phyloP scores from a whole-genome alignment of 345 rosid species.

The Eucalyptus albens region DNA sequence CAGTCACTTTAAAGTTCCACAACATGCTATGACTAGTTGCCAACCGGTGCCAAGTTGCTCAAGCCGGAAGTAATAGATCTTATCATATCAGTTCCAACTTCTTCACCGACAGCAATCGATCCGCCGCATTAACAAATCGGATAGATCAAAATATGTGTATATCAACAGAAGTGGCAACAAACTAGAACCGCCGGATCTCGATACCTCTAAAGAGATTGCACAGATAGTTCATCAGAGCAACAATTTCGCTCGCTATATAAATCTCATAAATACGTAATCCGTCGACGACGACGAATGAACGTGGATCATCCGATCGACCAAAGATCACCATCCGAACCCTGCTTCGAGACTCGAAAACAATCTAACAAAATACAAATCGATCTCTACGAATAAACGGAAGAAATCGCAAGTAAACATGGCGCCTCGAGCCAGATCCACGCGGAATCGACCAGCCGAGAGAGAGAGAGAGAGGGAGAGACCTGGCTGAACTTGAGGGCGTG shows the following conservation, averaged over 20 bases:
- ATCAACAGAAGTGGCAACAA: not conserved
- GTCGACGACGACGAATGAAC: not conserved
- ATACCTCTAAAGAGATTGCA: not conserved
- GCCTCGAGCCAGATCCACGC: not conserved
- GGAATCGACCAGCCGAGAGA: not conserved
- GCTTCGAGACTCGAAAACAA: not conserved
- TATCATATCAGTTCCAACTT: not conserved
- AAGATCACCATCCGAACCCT: not conserved
- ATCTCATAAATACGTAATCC: not conserved
- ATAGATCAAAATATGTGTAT: not conserved
- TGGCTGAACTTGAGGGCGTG: conserved; percentile 45
- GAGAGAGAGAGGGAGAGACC: not conserved
- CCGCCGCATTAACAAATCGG: not conserved
- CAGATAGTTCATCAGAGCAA: not conserved
- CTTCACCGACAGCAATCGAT: not conserved
- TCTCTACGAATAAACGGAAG: not conserved
- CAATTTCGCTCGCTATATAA: not conserved
- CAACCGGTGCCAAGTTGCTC: not conserved
- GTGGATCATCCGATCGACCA: not conserved
- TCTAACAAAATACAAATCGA: not conserved
- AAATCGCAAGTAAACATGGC: not conserved
- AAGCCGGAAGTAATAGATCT: not conserved
- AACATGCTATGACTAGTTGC: not conserved
- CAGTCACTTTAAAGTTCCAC: not conserved
- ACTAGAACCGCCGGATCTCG: not conserved